These are phyloP conservation scores for Silene coronaria DNA, from an alignment of 179 eudicot species.

Conservation along the genomic window DNA sequence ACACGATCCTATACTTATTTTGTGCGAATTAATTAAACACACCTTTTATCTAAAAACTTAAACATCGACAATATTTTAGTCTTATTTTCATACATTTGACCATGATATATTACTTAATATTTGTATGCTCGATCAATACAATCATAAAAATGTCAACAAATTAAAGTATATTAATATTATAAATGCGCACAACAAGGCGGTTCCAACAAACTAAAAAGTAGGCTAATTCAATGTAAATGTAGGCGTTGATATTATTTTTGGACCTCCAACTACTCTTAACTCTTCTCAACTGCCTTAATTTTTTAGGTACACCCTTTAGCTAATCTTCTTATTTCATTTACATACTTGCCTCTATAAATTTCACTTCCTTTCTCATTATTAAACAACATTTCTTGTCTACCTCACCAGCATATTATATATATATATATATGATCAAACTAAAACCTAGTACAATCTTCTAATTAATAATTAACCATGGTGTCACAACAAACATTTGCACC, in stretches of 20 bases:
- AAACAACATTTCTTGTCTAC: not conserved
- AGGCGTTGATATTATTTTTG: slow-evolving; percentile 16
- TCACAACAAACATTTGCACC: slow-evolving; percentile 33
- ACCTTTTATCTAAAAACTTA: no score
- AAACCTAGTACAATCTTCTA: no score
- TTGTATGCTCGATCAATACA: no score
- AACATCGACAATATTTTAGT: no score
- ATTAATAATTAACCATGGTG: slow-evolving; percentile 31
- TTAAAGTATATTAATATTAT: not conserved
- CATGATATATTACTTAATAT: no score
- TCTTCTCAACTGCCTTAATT: not conserved
- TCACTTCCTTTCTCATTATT: not conserved
- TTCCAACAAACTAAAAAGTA: slow-evolving; percentile 26
- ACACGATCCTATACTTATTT: no score
- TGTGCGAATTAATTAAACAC: no score
- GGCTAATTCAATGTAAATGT: slow-evolving; percentile 27
- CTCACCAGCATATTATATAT: not conserved
- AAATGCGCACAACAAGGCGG: slow-evolving; percentile 7
- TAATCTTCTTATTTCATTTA: not conserved
- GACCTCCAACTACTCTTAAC: slow-evolving; percentile 24
- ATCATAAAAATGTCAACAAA: not conserved
- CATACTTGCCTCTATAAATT: not conserved
- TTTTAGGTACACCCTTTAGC: not conserved
- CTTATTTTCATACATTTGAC: no score
- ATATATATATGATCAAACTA: not conserved